These are phyloP conservation scores for Eucalyptus globulus DNA, from an alignment of 345 rosid genomes.

Conservation along the genomic window DNA sequence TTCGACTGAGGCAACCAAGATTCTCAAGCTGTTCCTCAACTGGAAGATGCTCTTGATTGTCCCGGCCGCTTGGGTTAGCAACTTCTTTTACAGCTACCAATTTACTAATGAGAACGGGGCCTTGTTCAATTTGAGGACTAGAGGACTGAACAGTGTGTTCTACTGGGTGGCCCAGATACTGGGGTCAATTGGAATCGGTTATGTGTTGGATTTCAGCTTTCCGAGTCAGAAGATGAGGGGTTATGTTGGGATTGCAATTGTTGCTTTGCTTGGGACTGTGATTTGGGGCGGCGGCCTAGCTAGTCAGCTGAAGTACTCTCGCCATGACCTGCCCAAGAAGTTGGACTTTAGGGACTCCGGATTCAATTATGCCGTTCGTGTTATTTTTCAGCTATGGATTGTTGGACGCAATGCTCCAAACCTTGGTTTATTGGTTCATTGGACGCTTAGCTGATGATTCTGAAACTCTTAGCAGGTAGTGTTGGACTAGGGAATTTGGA, in stretches of 20 bases:
- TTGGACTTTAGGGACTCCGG: slow-evolving; percentile 74
- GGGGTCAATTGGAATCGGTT: slow-evolving; percentile 59
- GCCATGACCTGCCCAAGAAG: slow-evolving; percentile 12
- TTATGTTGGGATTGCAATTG: slow-evolving; percentile 47
- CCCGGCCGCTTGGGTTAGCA: slow-evolving; percentile 86
- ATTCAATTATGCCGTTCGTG: slow-evolving; percentile 26
- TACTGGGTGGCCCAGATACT: slow-evolving; percentile 89
- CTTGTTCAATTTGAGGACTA: slow-evolving; percentile 57
- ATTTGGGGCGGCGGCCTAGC: slow-evolving; percentile 88
- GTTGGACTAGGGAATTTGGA: not conserved
- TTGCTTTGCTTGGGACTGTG: slow-evolving; percentile 39
- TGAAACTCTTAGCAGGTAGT: slow-evolving; percentile 45
- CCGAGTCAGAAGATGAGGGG: slow-evolving; percentile 59
- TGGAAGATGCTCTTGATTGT: slow-evolving; percentile 69
- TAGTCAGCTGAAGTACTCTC: slow-evolving; percentile 43
- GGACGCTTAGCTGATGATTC: slow-evolving; percentile 84
- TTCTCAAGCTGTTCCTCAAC: slow-evolving; percentile 29
- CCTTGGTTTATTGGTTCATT: slow-evolving; percentile 85
- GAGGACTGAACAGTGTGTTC: slow-evolving; percentile 76
- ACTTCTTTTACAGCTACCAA: slow-evolving; percentile 72
- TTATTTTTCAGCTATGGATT: slow-evolving; percentile 68
- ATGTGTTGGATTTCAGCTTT: slow-evolving; percentile 66
- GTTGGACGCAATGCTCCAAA: slow-evolving; percentile 82
- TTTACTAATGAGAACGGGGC: slow-evolving; percentile 65
- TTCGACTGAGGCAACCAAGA: slow-evolving; percentile 18